A percentile compares a stretch with the other conserved stretches of the same genome.
phyloP scores from a whole-genome alignment of 768 basidiomycete genomes.

The Lactarius indigo region DNA sequence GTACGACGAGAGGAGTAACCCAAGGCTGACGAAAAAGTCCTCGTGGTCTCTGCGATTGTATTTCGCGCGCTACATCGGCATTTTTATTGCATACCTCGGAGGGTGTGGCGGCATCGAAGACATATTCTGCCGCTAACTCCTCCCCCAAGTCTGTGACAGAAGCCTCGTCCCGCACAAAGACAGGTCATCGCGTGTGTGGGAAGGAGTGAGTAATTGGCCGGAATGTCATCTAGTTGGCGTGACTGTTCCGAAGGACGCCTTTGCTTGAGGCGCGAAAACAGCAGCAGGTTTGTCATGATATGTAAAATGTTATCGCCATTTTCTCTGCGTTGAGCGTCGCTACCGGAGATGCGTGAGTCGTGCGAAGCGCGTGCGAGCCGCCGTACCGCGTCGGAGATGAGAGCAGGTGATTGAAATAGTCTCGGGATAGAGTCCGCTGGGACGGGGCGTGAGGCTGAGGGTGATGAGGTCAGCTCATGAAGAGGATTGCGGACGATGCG shows the following conservation, averaged over 20 bases:
- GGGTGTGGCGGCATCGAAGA: conserved; percentile 18
- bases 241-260: conserved; percentile 46
- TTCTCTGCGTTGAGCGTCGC: conserved; percentile 43
- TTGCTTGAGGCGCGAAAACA: conserved; percentile 51
- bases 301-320: conserved; percentile 60
- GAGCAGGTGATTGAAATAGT: conserved; percentile 58
- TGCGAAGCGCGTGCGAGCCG: conserved; percentile 59
- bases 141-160: conserved; percentile 20
- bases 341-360: conserved; percentile 43
- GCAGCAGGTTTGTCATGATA: conserved; percentile 74
- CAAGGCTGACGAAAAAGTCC: conserved; percentile 24
- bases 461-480: conserved; percentile 46
- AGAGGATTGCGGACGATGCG: conserved; percentile 61
- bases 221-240: conserved; percentile 41
- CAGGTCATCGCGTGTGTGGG: conserved; percentile 31
- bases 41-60: conserved; percentile 21
- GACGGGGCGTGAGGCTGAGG: conserved; percentile 31
- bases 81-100: conserved; percentile 20
- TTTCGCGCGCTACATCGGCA: conserved; percentile 21
- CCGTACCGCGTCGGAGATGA: conserved; percentile 71
- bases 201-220: conserved; percentile 56
- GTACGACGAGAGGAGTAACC: conserved; percentile 15
- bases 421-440: conserved; percentile 31
- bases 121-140: conserved; percentile 23
- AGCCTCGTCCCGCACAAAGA: conserved; percentile 26